Base-by-base conservation (phyloP, 2,329 filamentous ascomycete species). In the Domatiomyces catenatus region DNA sequence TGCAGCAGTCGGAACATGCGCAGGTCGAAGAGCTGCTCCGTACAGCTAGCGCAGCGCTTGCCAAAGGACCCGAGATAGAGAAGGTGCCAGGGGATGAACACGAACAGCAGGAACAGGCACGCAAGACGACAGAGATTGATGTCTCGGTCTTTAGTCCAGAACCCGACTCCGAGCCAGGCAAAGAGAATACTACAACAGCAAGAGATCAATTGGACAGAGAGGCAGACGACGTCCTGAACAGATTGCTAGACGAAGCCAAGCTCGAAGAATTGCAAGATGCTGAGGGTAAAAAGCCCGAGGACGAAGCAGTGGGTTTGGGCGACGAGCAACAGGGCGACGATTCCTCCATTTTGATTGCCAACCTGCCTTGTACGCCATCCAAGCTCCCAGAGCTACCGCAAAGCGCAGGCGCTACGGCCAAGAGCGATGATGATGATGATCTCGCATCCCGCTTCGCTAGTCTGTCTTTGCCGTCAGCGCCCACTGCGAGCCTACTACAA, bases 211-310 rank as follows among this genome's bases (percentile, higher is more conserved):
- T 57, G 20, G 52, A 58, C 39, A 32, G 58, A 43, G 61, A 65
- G 49, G 61, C 61, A 5, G 60, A 62, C 20, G 58, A 61, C 42
- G 52, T 60, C 18, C 56, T 66, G 8, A 56, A 59, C 39, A 57
- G 56, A 39, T 58, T 66, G 24, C 51, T 64, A 12, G 61, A 63
- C 46, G 60, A 64, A 51, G 53, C 57, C 20, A 50, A 56, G 32
- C 56, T 56, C 42, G 57, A 57, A 17, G 26, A 47, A 17, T 19
- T 39, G 28, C 44, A 54, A 15, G 49, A 48, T 15, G 44, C 4
- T 19, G 48, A 55, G n/a, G 44, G 24, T 5, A 45, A 48, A 17
- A 50, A 54, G 24, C 10, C 3, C 17, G 55, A 53, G 20, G 42
- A 54, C 24, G 42, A 50, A 18, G 45, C 20, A 1, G 19, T 8